Percentiles rank a stretch among this genome's conserved stretches.
These are phyloP conservation scores for Ceriops tagal DNA, from an alignment of 345 rosid species.

Conservation along the genomic window DNA sequence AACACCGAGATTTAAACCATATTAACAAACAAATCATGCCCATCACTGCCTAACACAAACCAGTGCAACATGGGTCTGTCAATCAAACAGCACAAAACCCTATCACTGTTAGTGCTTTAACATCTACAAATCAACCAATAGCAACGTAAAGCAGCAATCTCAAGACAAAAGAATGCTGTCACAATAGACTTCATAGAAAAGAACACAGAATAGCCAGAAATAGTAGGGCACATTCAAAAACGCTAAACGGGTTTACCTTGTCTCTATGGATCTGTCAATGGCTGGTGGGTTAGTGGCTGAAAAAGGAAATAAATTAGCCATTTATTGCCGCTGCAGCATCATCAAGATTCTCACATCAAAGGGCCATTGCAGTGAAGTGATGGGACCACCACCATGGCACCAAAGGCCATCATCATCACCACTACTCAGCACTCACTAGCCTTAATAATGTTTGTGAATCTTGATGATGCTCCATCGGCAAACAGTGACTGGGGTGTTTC, in stretches of 20 bases:
- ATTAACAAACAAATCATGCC: constrained; percentile 6
- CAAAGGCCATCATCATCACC: constrained; percentile 15
- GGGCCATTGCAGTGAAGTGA: constrained; percentile 15
- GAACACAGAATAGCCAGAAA: too few relatives aligned
- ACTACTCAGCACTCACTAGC: constrained; percentile 20
- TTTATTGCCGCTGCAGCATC: constrained; percentile 94
- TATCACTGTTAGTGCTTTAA: neutral
- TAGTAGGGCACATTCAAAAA: too few relatives aligned
- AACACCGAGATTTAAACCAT: constrained; percentile 11
- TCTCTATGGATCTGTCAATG: neutral
- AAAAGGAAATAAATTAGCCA: constrained; percentile 35
- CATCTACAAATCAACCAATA: neutral
- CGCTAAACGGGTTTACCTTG: neutral
- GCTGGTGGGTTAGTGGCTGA: neutral
- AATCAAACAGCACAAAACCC: constrained; percentile 13
- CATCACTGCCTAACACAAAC: constrained; percentile 9
- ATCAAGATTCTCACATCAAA: constrained; percentile 77
- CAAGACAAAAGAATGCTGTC: neutral
- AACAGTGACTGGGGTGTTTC: constrained; percentile 50
- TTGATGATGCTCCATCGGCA: constrained; percentile 86
- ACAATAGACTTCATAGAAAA: too few relatives aligned
- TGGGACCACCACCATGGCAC: constrained; percentile 12
- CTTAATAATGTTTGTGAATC: constrained; percentile 64
- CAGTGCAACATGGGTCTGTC: constrained; percentile 4
- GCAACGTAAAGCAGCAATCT: neutral